phyloP scores from a whole-genome alignment of 768 basidiomycete genomes.

The Nidularia pulvinata region DNA sequence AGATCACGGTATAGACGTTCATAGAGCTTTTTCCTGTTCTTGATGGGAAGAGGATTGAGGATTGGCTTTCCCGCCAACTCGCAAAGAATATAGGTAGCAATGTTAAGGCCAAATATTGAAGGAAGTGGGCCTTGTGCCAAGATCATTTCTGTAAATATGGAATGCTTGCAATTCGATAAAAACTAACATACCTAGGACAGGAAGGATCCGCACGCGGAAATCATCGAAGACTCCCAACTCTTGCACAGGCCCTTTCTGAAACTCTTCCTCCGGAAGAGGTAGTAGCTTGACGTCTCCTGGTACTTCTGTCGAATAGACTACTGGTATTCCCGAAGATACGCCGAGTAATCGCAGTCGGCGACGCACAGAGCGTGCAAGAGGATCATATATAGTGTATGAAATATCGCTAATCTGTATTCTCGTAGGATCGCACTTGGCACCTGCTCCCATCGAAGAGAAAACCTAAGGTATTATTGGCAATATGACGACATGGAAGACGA shows the following conservation, averaged over 20 bases:
- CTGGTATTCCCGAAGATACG: conserved; percentile 71
- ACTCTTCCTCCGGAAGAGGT: conserved; percentile 91
- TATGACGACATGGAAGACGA: not conserved
- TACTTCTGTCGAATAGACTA: conserved; percentile 96
- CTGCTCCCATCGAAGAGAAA: conserved; percentile 97
- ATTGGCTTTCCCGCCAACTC: conserved; percentile 86
- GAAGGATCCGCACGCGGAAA: conserved; percentile 91
- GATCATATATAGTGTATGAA: conserved; percentile 90
- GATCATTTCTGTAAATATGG: not conserved
- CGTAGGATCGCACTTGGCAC: conserved; percentile 94
- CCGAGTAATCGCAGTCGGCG: conserved; percentile 66
- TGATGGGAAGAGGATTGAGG: conserved; percentile 80
- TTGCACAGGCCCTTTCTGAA: conserved; percentile 84
- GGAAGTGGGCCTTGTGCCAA: conserved; percentile 67
- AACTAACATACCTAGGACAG: conserved; percentile 70
- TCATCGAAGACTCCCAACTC: conserved; percentile 91
- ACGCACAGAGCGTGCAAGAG: conserved; percentile 90
- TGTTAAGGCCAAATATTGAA: conserved; percentile 88
- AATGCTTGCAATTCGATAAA: not conserved
- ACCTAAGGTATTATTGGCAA: conserved; percentile 48
- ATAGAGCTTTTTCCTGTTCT: conserved; percentile 83
- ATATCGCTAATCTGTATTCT: conserved; percentile 96
- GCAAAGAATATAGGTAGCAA: conserved; percentile 87
- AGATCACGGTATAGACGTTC: conserved; percentile 78
- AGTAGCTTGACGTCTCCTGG: conserved; percentile 87